phyloP scores from a whole-genome alignment of 169 alveolate genomes.

The Cryptosporidium meleagridis region DNA sequence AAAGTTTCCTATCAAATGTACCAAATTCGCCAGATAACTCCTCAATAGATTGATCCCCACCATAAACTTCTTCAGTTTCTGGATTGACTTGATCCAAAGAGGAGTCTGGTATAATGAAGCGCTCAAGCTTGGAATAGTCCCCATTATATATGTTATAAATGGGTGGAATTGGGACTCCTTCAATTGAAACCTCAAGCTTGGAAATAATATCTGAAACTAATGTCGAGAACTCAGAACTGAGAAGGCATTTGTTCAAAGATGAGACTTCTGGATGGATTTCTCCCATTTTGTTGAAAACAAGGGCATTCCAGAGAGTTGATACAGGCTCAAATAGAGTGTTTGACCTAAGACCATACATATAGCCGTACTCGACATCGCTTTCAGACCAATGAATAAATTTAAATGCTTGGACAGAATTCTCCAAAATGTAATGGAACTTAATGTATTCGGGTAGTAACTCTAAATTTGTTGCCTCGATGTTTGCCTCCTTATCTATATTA shows the following conservation, averaged over 20 bases:
- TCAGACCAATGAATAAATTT: conserved; percentile 58
- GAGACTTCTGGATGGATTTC: conserved; percentile 32
- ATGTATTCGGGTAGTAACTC: conserved; percentile 48
- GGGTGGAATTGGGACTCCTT: conserved; percentile 9
- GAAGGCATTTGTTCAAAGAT: conserved; percentile 4
- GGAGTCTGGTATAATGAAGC: neutral
- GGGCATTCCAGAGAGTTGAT: conserved; percentile 16
- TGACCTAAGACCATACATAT: conserved; percentile 45
- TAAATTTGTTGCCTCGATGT: conserved; percentile 7
- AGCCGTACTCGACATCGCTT: conserved; percentile 32
- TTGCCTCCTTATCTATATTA: conserved; percentile 5
- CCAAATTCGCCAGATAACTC: neutral
- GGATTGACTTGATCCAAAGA: neutral
- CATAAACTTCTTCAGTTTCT: neutral
- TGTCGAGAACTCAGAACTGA: neutral
- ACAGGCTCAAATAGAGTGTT: conserved; percentile 56
- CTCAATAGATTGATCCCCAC: neutral
- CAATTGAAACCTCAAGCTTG: conserved; percentile 4
- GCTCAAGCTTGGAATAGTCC: conserved; percentile 4
- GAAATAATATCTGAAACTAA: neutral
- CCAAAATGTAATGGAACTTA: conserved; percentile 7
- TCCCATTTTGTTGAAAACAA: conserved; percentile 17
- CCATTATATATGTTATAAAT: conserved; percentile 26
- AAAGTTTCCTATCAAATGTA: conserved; percentile 1
- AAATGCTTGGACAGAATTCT: conserved; percentile 31